phyloP scores from a whole-genome alignment of 352 stramenopile genomes.

The Phytophthora pistaciae region DNA sequence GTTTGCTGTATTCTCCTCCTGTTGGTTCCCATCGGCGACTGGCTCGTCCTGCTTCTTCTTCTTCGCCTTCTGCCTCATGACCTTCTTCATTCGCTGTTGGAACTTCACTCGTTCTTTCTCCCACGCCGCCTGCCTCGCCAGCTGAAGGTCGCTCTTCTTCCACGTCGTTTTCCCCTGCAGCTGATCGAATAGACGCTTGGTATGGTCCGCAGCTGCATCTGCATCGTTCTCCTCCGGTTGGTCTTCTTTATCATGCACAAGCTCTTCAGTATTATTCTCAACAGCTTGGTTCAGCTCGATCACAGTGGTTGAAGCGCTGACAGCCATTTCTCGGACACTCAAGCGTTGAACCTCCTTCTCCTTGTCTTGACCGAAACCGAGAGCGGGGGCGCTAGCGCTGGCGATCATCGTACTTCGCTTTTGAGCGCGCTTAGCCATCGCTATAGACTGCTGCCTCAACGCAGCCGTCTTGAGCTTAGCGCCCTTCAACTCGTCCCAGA shows the following conservation, averaged over 20 bases:
- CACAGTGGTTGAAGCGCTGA: constrained; percentile 22
- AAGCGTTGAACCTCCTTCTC: constrained; percentile 3
- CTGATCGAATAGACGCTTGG: constrained; percentile 70
- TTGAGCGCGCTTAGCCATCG: constrained; percentile 24
- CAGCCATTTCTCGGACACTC: constrained; percentile 14
- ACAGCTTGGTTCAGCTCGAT: constrained; percentile 21
- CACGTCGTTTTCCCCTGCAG: constrained; percentile 72
- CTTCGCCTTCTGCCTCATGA: constrained; percentile 63
- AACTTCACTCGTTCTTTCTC: constrained; percentile 74
- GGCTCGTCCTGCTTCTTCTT: constrained; percentile 14
- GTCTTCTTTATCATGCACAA: constrained; percentile 6
- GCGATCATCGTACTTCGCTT: constrained; percentile 28
- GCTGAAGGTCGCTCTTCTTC: constrained; percentile 80
- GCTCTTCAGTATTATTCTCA: not conserved
- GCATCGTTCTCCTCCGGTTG: constrained; percentile 19
- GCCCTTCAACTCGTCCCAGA: constrained; percentile 70
- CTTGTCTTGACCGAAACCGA: constrained; percentile 26
- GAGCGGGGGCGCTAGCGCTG: constrained; percentile 39
- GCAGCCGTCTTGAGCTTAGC: constrained; percentile 48
- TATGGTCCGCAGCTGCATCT: constrained; percentile 18
- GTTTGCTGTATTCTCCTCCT: not conserved
- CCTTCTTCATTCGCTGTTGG: constrained; percentile 73
- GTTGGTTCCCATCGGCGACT: constrained; percentile 23
- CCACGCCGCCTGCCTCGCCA: constrained; percentile 72
- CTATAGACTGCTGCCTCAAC: constrained; percentile 32